Evolutionary conservation across 495 filamentous ascomycete genomes (phyloP).

Genomic region (Pseudoneurospora amorphoporcata): DNA sequence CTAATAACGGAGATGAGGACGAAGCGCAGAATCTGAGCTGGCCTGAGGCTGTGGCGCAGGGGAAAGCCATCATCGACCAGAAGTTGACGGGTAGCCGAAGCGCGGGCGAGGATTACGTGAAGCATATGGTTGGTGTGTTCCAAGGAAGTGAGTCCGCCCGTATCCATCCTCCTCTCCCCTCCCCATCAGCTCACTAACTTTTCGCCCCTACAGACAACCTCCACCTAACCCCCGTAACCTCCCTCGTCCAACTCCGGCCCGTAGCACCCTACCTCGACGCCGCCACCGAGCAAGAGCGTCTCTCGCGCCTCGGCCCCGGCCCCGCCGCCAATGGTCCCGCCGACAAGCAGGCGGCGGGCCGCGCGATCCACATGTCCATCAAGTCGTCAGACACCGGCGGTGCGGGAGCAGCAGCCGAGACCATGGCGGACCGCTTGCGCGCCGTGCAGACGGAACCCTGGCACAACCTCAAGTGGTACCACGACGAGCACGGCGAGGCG

Average conservation of each 20-base stretch:
- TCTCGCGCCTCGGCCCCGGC: conserved; percentile 17
- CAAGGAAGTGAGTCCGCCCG: conserved; percentile 29
- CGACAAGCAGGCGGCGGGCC: conserved; percentile 12
- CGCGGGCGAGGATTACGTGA: conserved; percentile 24
- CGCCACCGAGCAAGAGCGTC: conserved; percentile 31
- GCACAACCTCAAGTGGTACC: conserved; percentile 31
- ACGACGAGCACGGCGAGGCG: conserved; percentile 32
- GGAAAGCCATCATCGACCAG: conserved; percentile 33
- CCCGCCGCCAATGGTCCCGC: conserved; percentile 3
- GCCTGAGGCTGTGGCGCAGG: conserved; percentile 34
- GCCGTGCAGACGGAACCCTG: conserved; percentile 35
- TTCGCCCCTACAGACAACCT: conserved; percentile 27
- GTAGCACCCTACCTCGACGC: conserved; percentile 40
- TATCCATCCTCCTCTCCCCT: not conserved
- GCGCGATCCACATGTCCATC: conserved; percentile 44
- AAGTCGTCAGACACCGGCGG: conserved; percentile 18
- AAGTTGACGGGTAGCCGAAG: conserved; percentile 32
- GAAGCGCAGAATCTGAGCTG: conserved; percentile 27
- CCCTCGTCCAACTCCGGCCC: conserved; percentile 35
- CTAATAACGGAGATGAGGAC: conserved; percentile 6
- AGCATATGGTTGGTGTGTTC: conserved; percentile 41
- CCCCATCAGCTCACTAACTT: not conserved
- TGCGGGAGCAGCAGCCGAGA: conserved; percentile 31
- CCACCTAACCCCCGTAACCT: conserved; percentile 36
- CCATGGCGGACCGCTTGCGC: conserved; percentile 36